Conservation (phyloP, 2,329 filamentous ascomycete genomes). For the Aureobasidium sp. region DNA sequence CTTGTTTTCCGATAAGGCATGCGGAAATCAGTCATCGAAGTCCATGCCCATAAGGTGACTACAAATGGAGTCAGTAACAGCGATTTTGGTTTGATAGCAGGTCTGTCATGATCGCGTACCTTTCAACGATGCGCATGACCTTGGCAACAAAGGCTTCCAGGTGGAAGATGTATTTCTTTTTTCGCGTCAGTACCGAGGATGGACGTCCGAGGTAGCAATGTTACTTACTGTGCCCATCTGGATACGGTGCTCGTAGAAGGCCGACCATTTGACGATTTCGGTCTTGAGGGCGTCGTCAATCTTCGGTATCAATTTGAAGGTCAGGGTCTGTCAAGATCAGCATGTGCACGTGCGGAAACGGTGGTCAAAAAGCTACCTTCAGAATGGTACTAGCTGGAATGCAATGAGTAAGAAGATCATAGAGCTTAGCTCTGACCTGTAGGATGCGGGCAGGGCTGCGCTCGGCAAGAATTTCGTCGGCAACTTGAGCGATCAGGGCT, state of each 20-base stretch:
- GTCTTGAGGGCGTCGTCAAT: slow-evolving; percentile 85
- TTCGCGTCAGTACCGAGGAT: neutral
- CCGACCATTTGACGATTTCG: slow-evolving; percentile 91
- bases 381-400: slow-evolving; percentile 92
- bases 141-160: slow-evolving; percentile 97
- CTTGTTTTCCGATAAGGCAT: neutral
- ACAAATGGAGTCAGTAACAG: neutral
- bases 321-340: slow-evolving; percentile 53
- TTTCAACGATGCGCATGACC: slow-evolving; percentile 94
- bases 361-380: slow-evolving; percentile 44
- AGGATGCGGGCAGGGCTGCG: slow-evolving; percentile 85
- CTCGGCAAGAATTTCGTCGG: slow-evolving; percentile 88
- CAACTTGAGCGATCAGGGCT: slow-evolving; percentile 76
- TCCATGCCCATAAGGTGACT: slow-evolving; percentile 70
- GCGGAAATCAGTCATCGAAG: slow-evolving; percentile 30
- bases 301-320: slow-evolving; percentile 81
- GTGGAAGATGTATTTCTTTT: slow-evolving; percentile 87
- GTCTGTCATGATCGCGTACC: slow-evolving; percentile 45
- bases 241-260: slow-evolving; percentile 94
- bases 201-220: too few relatives aligned
- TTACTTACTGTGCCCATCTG: slow-evolving; percentile 61
- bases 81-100: neutral
- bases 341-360: neutral
- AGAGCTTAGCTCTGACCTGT: slow-evolving; percentile 85
- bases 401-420: slow-evolving; percentile 93